These are phyloP conservation scores for Trichothecium roseum DNA, from an alignment of 2,329 filamentous ascomycete genomes.

Conservation along the genomic window DNA sequence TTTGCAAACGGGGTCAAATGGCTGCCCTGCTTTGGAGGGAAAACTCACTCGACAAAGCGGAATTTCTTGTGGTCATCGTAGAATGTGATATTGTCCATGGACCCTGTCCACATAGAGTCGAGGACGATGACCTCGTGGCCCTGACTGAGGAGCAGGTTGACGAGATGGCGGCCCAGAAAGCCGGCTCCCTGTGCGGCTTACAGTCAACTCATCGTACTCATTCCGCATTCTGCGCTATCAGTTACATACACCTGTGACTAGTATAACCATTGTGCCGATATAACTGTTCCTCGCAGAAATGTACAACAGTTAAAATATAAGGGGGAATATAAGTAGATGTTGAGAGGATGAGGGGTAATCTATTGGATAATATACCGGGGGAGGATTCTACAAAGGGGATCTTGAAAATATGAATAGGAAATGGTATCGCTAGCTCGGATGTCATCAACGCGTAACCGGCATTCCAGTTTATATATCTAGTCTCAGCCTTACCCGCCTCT, in stretches of 20 bases:
- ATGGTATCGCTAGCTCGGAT: too few species aligned
- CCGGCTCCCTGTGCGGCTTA: constrained; percentile 5
- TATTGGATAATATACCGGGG: too few species aligned
- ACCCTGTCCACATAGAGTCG: constrained; percentile 8
- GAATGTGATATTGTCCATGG: constrained; percentile 3
- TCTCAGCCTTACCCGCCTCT: too few species aligned
- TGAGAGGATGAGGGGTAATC: too few species aligned
- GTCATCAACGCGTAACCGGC: too few species aligned
- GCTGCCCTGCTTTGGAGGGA: background rate
- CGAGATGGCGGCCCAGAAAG: constrained; percentile 8
- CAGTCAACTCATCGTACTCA: background rate
- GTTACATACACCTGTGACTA: constrained; percentile 4
- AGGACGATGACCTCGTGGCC: constrained; percentile 5
- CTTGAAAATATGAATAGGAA: too few species aligned
- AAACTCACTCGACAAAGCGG: constrained; percentile 2
- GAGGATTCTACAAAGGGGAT: too few species aligned
- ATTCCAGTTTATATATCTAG: too few species aligned
- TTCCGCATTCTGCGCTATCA: background rate
- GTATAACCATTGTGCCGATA: constrained; percentile 4
- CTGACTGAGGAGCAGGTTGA: constrained; percentile 3
- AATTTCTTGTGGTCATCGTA: constrained; percentile 3
- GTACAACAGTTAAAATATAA: too few species aligned
- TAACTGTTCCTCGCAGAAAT: too few species aligned
- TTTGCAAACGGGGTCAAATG: background rate
- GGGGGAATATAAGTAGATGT: too few species aligned